These are phyloP conservation scores for Collybia mongolica DNA, from an alignment of 768 basidiomycete genomes.

Conservation along the genomic window DNA sequence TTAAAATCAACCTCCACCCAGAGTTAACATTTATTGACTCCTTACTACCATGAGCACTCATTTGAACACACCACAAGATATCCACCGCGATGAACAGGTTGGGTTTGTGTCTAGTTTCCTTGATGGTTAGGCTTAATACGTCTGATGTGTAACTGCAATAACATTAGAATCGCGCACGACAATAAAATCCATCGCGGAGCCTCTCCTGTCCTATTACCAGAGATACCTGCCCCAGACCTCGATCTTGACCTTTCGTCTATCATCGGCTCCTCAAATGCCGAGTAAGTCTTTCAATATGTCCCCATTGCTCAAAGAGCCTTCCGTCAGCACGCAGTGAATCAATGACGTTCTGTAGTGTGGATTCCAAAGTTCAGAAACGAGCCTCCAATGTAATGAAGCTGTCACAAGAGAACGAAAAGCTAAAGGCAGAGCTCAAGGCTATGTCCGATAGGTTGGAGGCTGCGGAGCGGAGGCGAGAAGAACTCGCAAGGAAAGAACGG, in stretches of 20 bases:
- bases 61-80: constrained; percentile 5
- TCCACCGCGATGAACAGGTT: constrained; percentile 19
- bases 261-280: constrained; percentile 34
- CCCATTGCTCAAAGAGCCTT: constrained; percentile 7
- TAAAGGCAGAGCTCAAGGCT: constrained; percentile 72
- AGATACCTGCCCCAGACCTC: constrained; percentile 50
- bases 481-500: constrained; percentile 34
- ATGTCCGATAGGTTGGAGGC: constrained; percentile 76
- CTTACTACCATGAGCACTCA: constrained; percentile 29
- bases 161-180: constrained; percentile 17
- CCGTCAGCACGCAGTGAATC: constrained; percentile 14
- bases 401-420: constrained; percentile 75
- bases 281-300: constrained; percentile 43
- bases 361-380: constrained; percentile 59
- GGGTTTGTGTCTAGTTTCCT: constrained; percentile 29
- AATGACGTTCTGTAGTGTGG: constrained; percentile 31
- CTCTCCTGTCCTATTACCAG: constrained; percentile 30
- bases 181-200: constrained; percentile 4
- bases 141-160: constrained; percentile 29
- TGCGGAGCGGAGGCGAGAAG: constrained; percentile 61
- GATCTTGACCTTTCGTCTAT: constrained; percentile 44
- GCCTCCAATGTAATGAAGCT: constrained; percentile 77
- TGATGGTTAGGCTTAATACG: constrained; percentile 14
- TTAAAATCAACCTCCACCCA: no score
- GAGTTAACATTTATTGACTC: constrained; percentile 18